Base-by-base conservation (phyloP, 2,329 filamentous ascomycete genomes). In the Diaporthe helianthi region DNA sequence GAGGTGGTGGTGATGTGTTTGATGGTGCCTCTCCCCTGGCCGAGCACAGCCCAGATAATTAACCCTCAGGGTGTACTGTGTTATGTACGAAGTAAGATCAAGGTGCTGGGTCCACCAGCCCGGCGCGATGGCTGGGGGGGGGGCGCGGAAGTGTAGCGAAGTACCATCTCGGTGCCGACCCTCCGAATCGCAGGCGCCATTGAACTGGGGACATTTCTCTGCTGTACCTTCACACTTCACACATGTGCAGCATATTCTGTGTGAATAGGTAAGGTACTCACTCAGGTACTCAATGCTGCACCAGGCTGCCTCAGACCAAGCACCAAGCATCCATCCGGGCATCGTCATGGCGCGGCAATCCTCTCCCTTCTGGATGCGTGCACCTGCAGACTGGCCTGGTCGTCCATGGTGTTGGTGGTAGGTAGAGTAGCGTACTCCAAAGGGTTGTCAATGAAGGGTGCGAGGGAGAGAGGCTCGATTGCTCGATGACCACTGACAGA, bases 21-120 rank as follows among this genome's bases (percentile, higher is more conserved):
- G 58, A 19, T 52, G n/a, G 19, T 54, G 47, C 17, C 55, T 38
- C 24, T 60, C 26, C 58, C 58, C 58, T 38, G 26, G 41, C 47
- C 58, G 41, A 61, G 58, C 58, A 61, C 58, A 47, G 58, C 58
- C 58, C 58, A 41, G 47, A 61, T 17, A 47, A 26, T 17, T 61
- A 61, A 24, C 38, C 54, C 36, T 36, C 24, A 38, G 19, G 38
- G n/a, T 33, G n/a, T 24, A n/a, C n/a, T n/a, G n/a, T n/a, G n/a
- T n/a, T n/a, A n/a, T n/a, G n/a, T n/a, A n/a, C n/a, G n/a, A n/a
- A n/a, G 53, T n/a, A 58, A 41, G 36, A 33, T 41, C 15, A 3
- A 33, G 41, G 36, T 41, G 33, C 22, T 58, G 31, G 53, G 33
- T 22, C 36, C 36, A 29, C 36, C 54, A 7, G 36, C 54, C 22